A percentile compares a stretch with the other conserved stretches of the same genome.
Conservation (phyloP, 78 protist genomes). For the Planoprotostelium fungivorum region DNA sequence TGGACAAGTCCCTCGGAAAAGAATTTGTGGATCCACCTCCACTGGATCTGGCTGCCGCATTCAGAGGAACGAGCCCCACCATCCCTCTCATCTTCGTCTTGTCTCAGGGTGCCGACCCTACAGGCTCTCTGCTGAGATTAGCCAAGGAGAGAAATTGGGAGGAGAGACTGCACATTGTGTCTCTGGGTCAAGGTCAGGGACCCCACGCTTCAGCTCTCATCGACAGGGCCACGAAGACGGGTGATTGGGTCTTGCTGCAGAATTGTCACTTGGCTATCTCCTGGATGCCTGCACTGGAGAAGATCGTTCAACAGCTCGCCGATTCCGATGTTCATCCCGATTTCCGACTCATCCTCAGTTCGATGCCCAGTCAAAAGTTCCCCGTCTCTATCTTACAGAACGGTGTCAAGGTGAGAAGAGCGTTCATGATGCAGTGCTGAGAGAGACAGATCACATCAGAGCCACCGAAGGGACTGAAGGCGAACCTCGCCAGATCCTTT, state of each 20-base stretch:
- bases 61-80: neutral
- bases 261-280: conserved; percentile 82
- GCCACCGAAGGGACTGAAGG: conserved; percentile 87
- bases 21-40: conserved; percentile 77
- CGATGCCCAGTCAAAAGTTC: conserved; percentile 76
- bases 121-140: conserved; percentile 55
- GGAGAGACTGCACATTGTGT: conserved; percentile 59
- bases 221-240: conserved; percentile 54
- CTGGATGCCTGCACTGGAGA: conserved; percentile 76
- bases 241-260: conserved; percentile 86
- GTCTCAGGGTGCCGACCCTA: conserved; percentile 89
- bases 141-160: conserved; percentile 67
- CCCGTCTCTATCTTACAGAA: conserved; percentile 86
- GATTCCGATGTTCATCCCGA: conserved; percentile 37
- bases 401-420: conserved; percentile 47
- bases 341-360: conserved; percentile 85
- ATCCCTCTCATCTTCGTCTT: conserved; percentile 87
- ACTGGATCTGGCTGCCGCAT: conserved; percentile 38
- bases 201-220: conserved; percentile 53
- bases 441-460: conserved; percentile 76
- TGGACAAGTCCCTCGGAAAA: conserved; percentile 37
- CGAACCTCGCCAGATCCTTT: conserved; percentile 67
- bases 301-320: conserved; percentile 33
- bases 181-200: conserved; percentile 95
- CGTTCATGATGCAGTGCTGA: neutral